These are phyloP conservation scores for Pelargonium cotyledonis DNA, from an alignment of 441 rosid species.

Conservation along the genomic window DNA sequence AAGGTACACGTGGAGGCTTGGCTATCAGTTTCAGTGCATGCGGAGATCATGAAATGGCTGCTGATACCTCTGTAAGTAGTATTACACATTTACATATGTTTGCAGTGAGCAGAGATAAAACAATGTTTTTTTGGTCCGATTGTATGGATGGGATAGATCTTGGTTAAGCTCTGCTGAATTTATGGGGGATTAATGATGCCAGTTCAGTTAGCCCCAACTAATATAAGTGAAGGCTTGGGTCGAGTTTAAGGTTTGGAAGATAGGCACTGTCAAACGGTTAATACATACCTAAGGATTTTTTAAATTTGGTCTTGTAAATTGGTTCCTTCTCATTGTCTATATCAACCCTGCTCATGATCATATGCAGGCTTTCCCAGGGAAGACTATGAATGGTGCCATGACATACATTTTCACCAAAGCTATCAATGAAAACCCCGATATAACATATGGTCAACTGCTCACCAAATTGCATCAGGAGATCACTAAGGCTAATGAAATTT, in stretches of 20 bases:
- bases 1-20: constrained; percentile 42
- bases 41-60: constrained; percentile 34
- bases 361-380: constrained; percentile 38
- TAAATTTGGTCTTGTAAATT: not conserved
- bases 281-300: not conserved
- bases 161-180: not conserved
- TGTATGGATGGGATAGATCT: not conserved
- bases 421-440: constrained; percentile 15
- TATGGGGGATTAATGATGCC: not conserved
- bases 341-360: not conserved
- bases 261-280: not conserved
- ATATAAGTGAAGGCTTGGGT: not conserved
- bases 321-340: not conserved
- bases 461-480: constrained; percentile 28
- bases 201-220: not conserved
- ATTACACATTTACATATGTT: not conserved
- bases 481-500: constrained; percentile 21
- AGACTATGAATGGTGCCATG: constrained; percentile 43
- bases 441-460: constrained; percentile 36
- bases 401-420: constrained; percentile 33
- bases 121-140: not conserved
- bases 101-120: not conserved
- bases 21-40: constrained; percentile 47
- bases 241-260: too few relatives aligned
- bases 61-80: constrained; percentile 37